These are phyloP conservation scores for Knufia fluminis DNA, from an alignment of 2,329 filamentous ascomycete species.

Conservation along the genomic window DNA sequence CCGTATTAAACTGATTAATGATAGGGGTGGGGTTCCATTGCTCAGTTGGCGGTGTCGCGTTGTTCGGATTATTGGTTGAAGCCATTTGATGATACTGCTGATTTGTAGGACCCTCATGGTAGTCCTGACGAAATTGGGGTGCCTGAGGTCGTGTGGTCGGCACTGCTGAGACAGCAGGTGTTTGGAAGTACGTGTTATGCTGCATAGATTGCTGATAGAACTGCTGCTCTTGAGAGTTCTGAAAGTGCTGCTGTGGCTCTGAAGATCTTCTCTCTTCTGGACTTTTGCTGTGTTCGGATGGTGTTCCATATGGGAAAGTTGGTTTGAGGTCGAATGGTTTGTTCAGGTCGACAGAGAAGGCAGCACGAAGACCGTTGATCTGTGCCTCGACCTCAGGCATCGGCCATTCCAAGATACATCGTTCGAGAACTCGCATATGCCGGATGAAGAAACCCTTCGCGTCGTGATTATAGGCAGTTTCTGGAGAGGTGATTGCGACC, in stretches of 20 bases:
- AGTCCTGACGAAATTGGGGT: slow-evolving; percentile 40
- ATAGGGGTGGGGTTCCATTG: slow-evolving; percentile 81
- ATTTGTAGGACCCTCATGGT: slow-evolving; percentile 36
- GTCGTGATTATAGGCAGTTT: slow-evolving; percentile 75
- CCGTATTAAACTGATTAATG: slow-evolving; percentile 82
- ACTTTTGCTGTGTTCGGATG: slow-evolving; percentile 44
- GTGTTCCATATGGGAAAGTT: slow-evolving; percentile 78
- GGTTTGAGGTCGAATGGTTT: slow-evolving; percentile 85
- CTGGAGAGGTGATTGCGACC: slow-evolving; percentile 88
- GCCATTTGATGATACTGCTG: slow-evolving; percentile 38
- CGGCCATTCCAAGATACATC: slow-evolving; percentile 71
- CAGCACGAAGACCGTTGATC: slow-evolving; percentile 78
- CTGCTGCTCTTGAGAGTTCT: slow-evolving; percentile 1
- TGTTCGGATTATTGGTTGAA: slow-evolving; percentile 57
- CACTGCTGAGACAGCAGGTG: slow-evolving; percentile 68
- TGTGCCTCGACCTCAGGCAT: slow-evolving; percentile 86
- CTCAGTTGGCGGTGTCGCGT: slow-evolving; percentile 27
- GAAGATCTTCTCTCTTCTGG: slow-evolving; percentile 13
- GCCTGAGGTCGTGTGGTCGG: slow-evolving; percentile 70
- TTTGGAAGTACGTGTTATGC: slow-evolving; percentile 28
- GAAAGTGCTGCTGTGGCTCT: slow-evolving; percentile 25
- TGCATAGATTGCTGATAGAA: slow-evolving; percentile 7
- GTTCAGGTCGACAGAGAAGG: slow-evolving; percentile 76
- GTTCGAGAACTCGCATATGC: slow-evolving; percentile 88
- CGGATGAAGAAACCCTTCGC: slow-evolving; percentile 82